These are phyloP conservation scores for Trichoderma sp. DNA, from an alignment of 2,329 filamentous ascomycete species.

Conservation along the genomic window DNA sequence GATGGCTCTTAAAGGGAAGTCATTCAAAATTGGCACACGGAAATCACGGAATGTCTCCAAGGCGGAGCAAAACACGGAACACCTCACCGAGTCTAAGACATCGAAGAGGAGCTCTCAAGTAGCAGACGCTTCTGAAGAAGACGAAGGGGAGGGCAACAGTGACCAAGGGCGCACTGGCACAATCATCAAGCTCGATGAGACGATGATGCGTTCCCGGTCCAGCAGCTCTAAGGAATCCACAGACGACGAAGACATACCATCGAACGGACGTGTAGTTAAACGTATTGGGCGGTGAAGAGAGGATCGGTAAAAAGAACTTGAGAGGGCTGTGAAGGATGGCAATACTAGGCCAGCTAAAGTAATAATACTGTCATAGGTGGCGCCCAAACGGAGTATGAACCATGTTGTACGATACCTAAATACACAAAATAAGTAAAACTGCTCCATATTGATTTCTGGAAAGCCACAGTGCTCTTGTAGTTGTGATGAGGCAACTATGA, in stretches of 20 bases:
- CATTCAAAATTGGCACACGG: conserved; percentile 48
- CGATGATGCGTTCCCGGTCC: background rate
- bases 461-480: background rate
- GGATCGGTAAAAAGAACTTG: conserved; percentile 13
- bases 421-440: background rate
- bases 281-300: conserved; percentile 17
- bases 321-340: conserved; percentile 25
- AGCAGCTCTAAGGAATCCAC: conserved; percentile 19
- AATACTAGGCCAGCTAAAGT: background rate
- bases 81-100: background rate
- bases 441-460: background rate
- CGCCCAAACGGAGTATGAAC: background rate
- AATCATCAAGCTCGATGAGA: background rate
- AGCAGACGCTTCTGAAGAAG: background rate
- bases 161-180: conserved; percentile 10
- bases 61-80: background rate
- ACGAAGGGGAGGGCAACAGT: background rate
- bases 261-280: conserved; percentile 1
- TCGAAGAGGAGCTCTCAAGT: background rate
- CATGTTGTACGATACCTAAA: background rate
- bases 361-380: conserved; percentile 6
- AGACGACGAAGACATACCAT: conserved; percentile 26
- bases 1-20: conserved; percentile 53
- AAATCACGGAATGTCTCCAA: conserved; percentile 24
- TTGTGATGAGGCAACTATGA: background rate